A percentile compares a stretch with the other conserved stretches of the same genome.
Evolutionary conservation across 164 flowering plant species (phyloP).

Genomic region (Hamamelis virginiana): DNA sequence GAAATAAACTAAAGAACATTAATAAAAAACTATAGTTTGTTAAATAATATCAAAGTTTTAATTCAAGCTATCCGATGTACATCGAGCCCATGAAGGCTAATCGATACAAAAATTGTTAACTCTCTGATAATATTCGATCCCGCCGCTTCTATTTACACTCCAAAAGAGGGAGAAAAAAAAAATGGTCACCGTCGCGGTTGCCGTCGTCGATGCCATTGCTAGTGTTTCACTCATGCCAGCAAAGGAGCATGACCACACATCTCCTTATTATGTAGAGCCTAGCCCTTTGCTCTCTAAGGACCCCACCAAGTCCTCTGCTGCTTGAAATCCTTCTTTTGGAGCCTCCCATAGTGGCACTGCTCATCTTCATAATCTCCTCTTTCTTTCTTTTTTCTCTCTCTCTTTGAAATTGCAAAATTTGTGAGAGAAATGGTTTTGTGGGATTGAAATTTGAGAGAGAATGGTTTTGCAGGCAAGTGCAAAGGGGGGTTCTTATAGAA

Average conservation of each 20-base stretch:
- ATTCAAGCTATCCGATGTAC: slow-evolving; percentile 25
- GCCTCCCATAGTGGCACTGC: slow-evolving; percentile 25
- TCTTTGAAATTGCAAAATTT: neutral
- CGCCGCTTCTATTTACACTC: slow-evolving; percentile 40
- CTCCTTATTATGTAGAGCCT: slow-evolving; percentile 65
- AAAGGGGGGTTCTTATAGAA: slow-evolving; percentile 23
- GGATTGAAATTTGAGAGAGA: neutral
- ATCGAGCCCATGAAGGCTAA: slow-evolving; percentile 8
- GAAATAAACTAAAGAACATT: neutral
- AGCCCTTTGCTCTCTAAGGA: slow-evolving; percentile 59
- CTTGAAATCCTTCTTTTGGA: slow-evolving; percentile 49
- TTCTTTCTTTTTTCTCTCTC: neutral
- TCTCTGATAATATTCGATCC: slow-evolving; percentile 3
- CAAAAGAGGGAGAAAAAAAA: neutral
- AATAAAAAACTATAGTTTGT: neutral
- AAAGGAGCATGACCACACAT: slow-evolving; percentile 73
- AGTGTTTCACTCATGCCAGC: slow-evolving; percentile 53
- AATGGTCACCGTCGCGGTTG: neutral
- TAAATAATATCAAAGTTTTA: neutral
- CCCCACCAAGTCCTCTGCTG: slow-evolving; percentile 62
- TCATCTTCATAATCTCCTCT: slow-evolving; percentile 31
- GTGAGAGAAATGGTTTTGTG: neutral
- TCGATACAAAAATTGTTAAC: slow-evolving; percentile 25
- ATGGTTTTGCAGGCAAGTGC: neutral
- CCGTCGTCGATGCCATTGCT: neutral